Base-by-base conservation (phyloP, 2,329 filamentous ascomycete genomes). In the Xylaria multiplex region DNA sequence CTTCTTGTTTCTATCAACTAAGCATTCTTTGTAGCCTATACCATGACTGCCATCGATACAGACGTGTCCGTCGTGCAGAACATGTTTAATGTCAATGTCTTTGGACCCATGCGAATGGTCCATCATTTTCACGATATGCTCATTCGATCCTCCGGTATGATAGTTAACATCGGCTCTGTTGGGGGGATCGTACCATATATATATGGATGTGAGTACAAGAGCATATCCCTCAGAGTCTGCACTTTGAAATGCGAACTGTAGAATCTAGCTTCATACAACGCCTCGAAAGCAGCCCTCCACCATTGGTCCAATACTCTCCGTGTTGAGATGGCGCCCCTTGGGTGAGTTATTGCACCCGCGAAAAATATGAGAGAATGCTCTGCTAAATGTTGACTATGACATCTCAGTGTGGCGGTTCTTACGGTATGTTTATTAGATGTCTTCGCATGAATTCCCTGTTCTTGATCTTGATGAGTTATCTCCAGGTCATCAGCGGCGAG, bases 91-190 rank as follows among this genome's bases (percentile, higher is more conserved):
- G 66, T 76, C 48, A 76, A 76, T 27, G 58, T 76, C 0, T 74
- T 76, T 56, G 74, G 74, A 0, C 72, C 73, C 0, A 75, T 76
- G 73, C 65, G 68, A 1, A 73, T 76, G 73, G 70, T 75, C 0
- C 69, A 66, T 13, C 48, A 67, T 16, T 74, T 76, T n/a, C 72
- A 74, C 43, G 57, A 57, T 2, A 60, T 73, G 62, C 8, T 76
- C 19, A 73, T 76, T 9, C 8, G 19, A 7, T 22, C 72, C 1
- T 30, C 50, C 4, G 74, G 74, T 0, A 66, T 56, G 0, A 68
- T 76, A 1, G 71, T 74, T 1, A 76, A 76, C 43, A 75, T 76
- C 13, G 70, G 74, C 2, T 73, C 70, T 9, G 57, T 76, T 13
- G 74, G 73, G 1, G 73, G 73, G 0, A 64, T 76, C 6, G 30